These are phyloP conservation scores for Malassezia obtusa DNA, from an alignment of 1,284 basidiomycete species.

Conservation along the genomic window DNA sequence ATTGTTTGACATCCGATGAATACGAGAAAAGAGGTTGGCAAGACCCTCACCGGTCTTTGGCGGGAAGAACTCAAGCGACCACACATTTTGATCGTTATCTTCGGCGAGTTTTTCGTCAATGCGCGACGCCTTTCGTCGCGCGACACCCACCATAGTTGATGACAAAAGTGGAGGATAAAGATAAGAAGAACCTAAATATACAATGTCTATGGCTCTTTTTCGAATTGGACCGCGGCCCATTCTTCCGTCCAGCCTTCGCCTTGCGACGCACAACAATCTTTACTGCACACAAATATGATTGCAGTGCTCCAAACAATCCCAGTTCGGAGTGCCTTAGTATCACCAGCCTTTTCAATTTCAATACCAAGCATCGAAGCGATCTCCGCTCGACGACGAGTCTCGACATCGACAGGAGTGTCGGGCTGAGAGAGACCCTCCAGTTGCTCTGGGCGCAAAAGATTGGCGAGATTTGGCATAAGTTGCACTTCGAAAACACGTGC, in stretches of 20 bases:
- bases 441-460: slow-evolving; percentile 25
- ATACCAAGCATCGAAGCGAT: slow-evolving; percentile 34
- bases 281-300: slow-evolving; percentile 37
- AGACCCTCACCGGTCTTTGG: slow-evolving; percentile 82
- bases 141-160: background rate
- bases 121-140: background rate
- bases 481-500: slow-evolving; percentile 42
- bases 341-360: background rate
- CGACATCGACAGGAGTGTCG: slow-evolving; percentile 4
- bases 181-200: background rate
- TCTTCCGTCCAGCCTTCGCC: slow-evolving; percentile 34
- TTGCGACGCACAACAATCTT: slow-evolving; percentile 24
- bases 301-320: slow-evolving; percentile 42
- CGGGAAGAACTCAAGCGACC: slow-evolving; percentile 84
- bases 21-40: slow-evolving; percentile 52
- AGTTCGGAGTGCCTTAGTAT: slow-evolving; percentile 16
- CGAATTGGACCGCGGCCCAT: slow-evolving; percentile 24
- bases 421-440: slow-evolving; percentile 10
- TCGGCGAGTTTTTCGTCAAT: slow-evolving; percentile 13
- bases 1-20: slow-evolving; percentile 57
- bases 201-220: background rate
- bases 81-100: slow-evolving; percentile 21
- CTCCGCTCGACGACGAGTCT: slow-evolving; percentile 21
- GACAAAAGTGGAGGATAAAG: background rate
- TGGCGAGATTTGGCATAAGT: slow-evolving; percentile 46